These are phyloP conservation scores for Thalassiosira ordinaria DNA, from an alignment of 352 stramenopile genomes.

Conservation along the genomic window DNA sequence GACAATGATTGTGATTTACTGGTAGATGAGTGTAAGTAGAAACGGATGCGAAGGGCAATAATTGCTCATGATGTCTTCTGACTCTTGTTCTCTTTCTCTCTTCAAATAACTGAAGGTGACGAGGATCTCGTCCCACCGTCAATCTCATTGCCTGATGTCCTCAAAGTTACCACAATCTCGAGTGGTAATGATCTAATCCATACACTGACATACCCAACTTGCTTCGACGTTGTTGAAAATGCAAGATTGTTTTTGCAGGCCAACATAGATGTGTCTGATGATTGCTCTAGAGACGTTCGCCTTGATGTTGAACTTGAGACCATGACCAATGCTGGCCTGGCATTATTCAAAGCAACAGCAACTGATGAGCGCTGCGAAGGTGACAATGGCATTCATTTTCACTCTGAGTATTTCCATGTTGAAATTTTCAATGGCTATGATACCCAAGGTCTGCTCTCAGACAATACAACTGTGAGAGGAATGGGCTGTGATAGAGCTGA, in stretches of 20 bases:
- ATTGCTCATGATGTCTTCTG: no score
- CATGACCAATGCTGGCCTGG: not conserved
- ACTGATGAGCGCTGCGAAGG: not conserved
- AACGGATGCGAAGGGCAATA: no score
- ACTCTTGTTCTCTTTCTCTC: no score
- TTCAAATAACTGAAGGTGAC: not conserved
- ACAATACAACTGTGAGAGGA: not conserved
- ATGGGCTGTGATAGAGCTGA: not conserved
- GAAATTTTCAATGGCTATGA: not conserved
- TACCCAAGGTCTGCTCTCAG: not conserved
- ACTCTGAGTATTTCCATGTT: not conserved
- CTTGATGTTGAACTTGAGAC: not conserved
- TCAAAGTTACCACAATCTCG: not conserved
- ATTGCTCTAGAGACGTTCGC: not conserved
- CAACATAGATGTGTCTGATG: not conserved
- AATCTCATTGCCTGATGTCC: not conserved
- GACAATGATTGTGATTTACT: not conserved
- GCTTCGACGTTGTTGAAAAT: not conserved
- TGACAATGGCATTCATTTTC: not conserved
- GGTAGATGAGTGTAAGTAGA: not conserved
- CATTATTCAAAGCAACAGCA: not conserved
- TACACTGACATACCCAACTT: not conserved
- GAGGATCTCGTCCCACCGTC: not conserved
- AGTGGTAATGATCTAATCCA: not conserved
- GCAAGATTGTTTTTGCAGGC: not conserved